Evolutionary conservation across 2,329 filamentous ascomycete species (phyloP), one percentile per base, ranked within the genome.

Genomic region (Calonectria pseudoreteaudii): DNA sequence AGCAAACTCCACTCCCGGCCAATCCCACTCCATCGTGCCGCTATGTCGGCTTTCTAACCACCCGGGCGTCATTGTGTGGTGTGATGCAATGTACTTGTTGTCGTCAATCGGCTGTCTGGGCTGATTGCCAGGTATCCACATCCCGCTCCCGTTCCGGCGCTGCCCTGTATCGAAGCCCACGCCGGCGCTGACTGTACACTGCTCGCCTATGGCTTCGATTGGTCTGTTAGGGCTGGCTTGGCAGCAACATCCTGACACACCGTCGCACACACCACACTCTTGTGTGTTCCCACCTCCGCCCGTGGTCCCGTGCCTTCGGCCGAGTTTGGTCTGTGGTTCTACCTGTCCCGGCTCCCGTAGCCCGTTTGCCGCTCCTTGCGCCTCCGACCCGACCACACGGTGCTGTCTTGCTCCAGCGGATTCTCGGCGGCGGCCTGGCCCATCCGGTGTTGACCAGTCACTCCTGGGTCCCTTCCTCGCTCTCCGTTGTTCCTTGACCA

Each of bases 61-160:
- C 71, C 70, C 76, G 72, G 71, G 66, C 41, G 67, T 76, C 66
- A 52, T 71, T 73, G 72, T 73, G 74, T 80, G 77, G 80, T 78
- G 75, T 77, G 76, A 81, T 81, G 66, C 71, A 38, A 60, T 70
- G 49, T 36, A 8, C 41, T 38, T 44, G 49, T n/a, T 44, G 38
- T 44, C 56, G 30, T 41, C 47, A 26, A 26, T 67, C 31, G 44
- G 41, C 36, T 53, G 47, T 47, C 49, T 58, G 70, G 44, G 56
- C 66, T 73, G 62, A 72, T 74, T 71, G 58, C 67, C 28, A 67
- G 49, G 68, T 77, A 75, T 68, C 79, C 78, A 80, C 78, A 77
- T 80, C 64, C 74, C 78, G 77, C 72, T 76, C 78, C 77, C 73
- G 74, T 75, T 56, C 71, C 38, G 20, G 8, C 10, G 60, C 49